phyloP scores from a whole-genome alignment of 2,329 filamentous ascomycete species.

The Balansia obtecta region DNA sequence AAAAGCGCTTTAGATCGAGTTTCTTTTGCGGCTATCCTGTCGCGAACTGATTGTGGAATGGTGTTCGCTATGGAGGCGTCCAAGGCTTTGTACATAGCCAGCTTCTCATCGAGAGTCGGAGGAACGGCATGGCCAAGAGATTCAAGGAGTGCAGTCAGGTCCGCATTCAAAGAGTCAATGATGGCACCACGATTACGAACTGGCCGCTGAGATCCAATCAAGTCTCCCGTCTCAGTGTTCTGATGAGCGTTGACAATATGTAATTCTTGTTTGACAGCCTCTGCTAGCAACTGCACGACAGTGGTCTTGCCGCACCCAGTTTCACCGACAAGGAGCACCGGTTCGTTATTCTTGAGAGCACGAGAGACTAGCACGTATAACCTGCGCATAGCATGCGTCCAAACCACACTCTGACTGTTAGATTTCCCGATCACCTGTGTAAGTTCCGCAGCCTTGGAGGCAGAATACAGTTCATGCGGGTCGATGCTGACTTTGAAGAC shows the following conservation, averaged over 20 bases:
- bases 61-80: constrained; percentile 35
- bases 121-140: constrained; percentile 26
- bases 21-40: constrained; percentile 34
- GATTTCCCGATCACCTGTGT: constrained; percentile 30
- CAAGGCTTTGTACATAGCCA: constrained; percentile 39
- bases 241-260: constrained; percentile 95
- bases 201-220: constrained; percentile 90
- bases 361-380: constrained; percentile 81
- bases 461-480: constrained; percentile 58
- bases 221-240: constrained; percentile 92
- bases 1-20: constrained; percentile 74
- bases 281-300: constrained; percentile 82
- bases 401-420: constrained; percentile 61
- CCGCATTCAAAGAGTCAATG: constrained; percentile 49
- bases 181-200: constrained; percentile 73
- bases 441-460: constrained; percentile 43
- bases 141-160: constrained; percentile 39
- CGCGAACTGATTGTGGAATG: constrained; percentile 35
- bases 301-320: constrained; percentile 98
- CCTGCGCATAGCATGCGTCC: constrained; percentile 89
- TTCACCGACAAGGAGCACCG: constrained; percentile 87
- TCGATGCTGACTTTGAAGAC: constrained; percentile 82
- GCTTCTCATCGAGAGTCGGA: constrained; percentile 39
- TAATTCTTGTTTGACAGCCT: constrained; percentile 62
- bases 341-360: constrained; percentile 81